Base-by-base conservation (phyloP, 225 moss, liverwort and hornwort genomes). In the Polytrichum formosum region DNA sequence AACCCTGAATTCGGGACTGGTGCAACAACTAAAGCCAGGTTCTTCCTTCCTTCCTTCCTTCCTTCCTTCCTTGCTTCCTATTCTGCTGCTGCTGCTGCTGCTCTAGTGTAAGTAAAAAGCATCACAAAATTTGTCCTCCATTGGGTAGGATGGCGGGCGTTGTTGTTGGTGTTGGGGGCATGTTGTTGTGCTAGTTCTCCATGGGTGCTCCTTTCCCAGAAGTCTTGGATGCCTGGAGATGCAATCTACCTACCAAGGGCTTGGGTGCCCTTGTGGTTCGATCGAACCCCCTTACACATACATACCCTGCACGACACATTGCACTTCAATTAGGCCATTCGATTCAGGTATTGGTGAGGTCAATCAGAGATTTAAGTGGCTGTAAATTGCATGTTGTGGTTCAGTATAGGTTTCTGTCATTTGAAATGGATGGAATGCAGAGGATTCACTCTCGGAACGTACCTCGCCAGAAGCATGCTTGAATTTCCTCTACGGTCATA, bases 391-490 rank as follows among this genome's bases (percentile, higher is more conserved):
- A 46, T 16, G 46, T 13, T 46, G 13, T 46, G 13, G 13, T 46
- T 46, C 46, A 46, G 16, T 46, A 16, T 46, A 46, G 13, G 46
- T 46, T 46, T 46, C 46, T 46, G 46, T 10, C 4, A 46, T 46
- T 35, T 46, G 46, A 46, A 3, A 46, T 46, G 46, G 46, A 4
- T 46, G 46, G 37, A 46, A 46, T 46, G 16, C 20, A 66, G 13
- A 22, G 23, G n/a, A 18, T 4, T 13, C 18, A 7, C 0, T 21
- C 7, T 63, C 18, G 21, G 58, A 28, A 61, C n/a, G 56, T 71
- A 93, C 93, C 93, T 84, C 85, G 81, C 89, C 93, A 93, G 55
- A 93, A 93, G 79, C 93, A 93, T 4, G 89, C 91, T 79, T 90
- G 91, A 70, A 91, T 90, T 70, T 89, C 91, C 30, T 82, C 76